phyloP scores from a whole-genome alignment of 202 grass and related monocot species.

The Alloteropsis angusta region DNA sequence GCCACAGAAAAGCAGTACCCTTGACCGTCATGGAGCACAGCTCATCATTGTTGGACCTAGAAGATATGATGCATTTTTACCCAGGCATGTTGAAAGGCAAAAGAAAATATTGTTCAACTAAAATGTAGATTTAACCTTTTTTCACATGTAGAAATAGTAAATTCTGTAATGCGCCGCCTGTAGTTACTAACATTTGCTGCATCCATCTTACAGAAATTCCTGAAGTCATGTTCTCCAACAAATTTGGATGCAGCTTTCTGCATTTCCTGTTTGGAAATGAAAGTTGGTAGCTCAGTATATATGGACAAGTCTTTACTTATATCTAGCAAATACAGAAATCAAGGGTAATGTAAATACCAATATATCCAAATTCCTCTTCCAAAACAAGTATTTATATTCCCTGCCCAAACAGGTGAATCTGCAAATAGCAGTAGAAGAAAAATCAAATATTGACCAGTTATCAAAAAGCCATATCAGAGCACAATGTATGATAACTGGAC shows the following conservation, averaged over 20 bases:
- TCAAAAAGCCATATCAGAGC: background rate
- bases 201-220: conserved; percentile 99
- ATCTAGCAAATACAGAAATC: conserved; percentile 18
- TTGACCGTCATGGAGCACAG: conserved; percentile 78
- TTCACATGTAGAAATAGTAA: conserved; percentile 62
- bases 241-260: conserved; percentile 69
- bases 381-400: conserved; percentile 94
- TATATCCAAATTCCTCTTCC: conserved; percentile 67
- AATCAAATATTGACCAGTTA: background rate
- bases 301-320: background rate
- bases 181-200: conserved; percentile 89
- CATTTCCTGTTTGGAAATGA: conserved; percentile 63
- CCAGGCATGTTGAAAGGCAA: background rate
- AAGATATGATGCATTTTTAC: conserved; percentile 18
- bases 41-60: conserved; percentile 61
- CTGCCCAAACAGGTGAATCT: conserved; percentile 89
- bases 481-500: conserved; percentile 11
- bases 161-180: conserved; percentile 58
- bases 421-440: conserved; percentile 19
- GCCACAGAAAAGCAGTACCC: conserved; percentile 94
- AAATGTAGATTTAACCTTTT: conserved; percentile 44
- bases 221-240: conserved; percentile 84
- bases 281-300: background rate
- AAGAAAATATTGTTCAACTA: conserved; percentile 1
- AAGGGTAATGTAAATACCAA: conserved; percentile 32